phyloP scores from a whole-genome alignment of 257 asterid species.

The Solanum lycopersicoides region DNA sequence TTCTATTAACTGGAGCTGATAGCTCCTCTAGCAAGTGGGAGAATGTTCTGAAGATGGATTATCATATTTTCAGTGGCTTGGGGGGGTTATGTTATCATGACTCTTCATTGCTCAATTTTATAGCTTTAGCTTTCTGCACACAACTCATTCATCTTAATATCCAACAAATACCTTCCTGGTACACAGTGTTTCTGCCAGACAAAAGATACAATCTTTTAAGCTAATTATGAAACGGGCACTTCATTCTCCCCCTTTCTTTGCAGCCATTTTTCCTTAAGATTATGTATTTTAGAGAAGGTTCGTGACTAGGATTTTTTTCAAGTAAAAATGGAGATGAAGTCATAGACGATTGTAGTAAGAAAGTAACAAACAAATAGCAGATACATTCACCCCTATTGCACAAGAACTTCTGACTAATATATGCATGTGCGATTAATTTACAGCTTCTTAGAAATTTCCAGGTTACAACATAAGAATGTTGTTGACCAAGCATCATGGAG shows the following conservation, averaged over 20 bases:
- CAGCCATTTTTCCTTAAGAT: neutral
- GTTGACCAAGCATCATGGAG: neutral
- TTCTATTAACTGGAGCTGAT: neutral
- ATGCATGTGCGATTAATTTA: neutral
- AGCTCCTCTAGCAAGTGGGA: neutral
- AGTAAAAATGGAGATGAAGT: neutral
- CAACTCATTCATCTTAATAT: neutral
- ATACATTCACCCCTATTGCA: neutral
- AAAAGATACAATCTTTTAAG: neutral
- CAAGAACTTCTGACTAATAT: neutral
- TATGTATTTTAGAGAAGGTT: neutral
- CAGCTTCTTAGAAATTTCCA: neutral
- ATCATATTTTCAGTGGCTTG: neutral
- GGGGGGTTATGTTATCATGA: neutral
- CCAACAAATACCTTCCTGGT: neutral
- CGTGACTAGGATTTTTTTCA: neutral
- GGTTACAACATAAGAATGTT: neutral
- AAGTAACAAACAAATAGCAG: neutral
- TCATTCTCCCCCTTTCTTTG: neutral
- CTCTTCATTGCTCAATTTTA: neutral
- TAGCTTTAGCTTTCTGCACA: neutral
- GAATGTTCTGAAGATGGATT: neutral
- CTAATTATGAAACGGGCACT: neutral
- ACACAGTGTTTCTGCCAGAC: neutral
- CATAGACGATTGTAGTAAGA: neutral